Base-by-base conservation (phyloP, 768 basidiomycete genomes). In the Sporobolomyces roseus region DNA sequence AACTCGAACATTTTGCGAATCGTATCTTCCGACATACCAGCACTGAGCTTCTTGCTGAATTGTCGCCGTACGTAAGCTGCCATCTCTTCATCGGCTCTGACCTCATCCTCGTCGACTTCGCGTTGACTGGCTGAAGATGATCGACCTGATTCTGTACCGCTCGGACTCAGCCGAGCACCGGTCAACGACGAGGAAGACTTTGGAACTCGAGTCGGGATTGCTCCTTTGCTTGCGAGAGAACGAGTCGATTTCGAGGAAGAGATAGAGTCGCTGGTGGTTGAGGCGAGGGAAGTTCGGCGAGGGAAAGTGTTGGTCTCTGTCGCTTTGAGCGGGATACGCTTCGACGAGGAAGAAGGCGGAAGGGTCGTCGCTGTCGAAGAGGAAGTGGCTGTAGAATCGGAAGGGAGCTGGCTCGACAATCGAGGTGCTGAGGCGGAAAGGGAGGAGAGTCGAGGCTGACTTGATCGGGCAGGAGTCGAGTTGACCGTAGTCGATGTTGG, bases 31-130 rank as follows among this genome's bases (percentile, higher is more conserved):
- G 86, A 87, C 12, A 90, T 87, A 33, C 91, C 91, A 17, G 84
- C 83, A 14, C 90, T 88, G 70, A 92, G 78, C 78, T 88, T 91
- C 81, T 92, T 92, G 45, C 90, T 85, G 74, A 92, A 88, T 72
- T 96, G 90, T 30, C 93, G 85, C 72, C 86, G 85, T 71, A 97
- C 90, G 79, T 94, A 99, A 66, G 89, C 87, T 76, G 89, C 79
- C 96, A 99, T 99, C 80, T 99, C 96, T 69, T 96, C 93, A 76
- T 99, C 96, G 21, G 90, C 96, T 23, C 89, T 80, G 10, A 88
- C 58, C 77, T 93, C 90, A 70, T 93, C 91, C 66, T 93, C 93
- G 66, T 91, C 91, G 4, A 89, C 81, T 21, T 52, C 3, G 84
- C 64, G 27, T 41, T 66, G 32, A 73, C 85, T 87, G 32, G 87